These are phyloP conservation scores for Biscutella laevigata DNA, from an alignment of 441 rosid species.

Conservation along the genomic window DNA sequence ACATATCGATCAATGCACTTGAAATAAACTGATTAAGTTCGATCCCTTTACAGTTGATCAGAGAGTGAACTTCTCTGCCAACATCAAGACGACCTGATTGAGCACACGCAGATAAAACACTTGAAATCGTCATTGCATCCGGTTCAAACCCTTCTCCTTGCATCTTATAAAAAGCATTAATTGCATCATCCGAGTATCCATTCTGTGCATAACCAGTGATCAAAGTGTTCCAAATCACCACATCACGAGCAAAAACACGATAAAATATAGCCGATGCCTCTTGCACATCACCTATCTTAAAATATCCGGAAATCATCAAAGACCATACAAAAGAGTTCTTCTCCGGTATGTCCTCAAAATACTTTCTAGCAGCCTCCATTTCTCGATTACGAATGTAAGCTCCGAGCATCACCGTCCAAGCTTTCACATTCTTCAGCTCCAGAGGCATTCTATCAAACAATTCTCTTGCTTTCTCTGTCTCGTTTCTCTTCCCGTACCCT, in stretches of 20 bases:
- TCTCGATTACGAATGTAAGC: conserved; percentile 31
- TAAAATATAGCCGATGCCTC: conserved; percentile 33
- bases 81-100: conserved; percentile 36
- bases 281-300: conserved; percentile 32
- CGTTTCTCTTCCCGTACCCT: conserved; percentile 36
- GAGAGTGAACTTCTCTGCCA: conserved; percentile 38
- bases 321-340: conserved; percentile 48
- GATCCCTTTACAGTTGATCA: conserved; percentile 23
- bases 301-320: conserved; percentile 41
- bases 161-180: conserved; percentile 35
- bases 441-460: conserved; percentile 34
- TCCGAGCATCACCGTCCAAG: conserved; percentile 47
- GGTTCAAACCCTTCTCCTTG: conserved; percentile 36
- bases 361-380: conserved; percentile 33
- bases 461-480: conserved; percentile 33
- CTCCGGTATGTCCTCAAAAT: conserved; percentile 35
- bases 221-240: conserved; percentile 45
- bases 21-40: conserved; percentile 34
- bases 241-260: conserved; percentile 28
- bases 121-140: conserved; percentile 35
- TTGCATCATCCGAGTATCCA: conserved; percentile 41
- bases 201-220: conserved; percentile 44
- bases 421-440: conserved; percentile 30
- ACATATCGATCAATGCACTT: conserved; percentile 56
- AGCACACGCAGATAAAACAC: conserved; percentile 49